A percentile compares a stretch with the other conserved stretches of the same genome.
phyloP scores from a whole-genome alignment of 1,139 yeast genomes.

The Suhomyces bribrorum region DNA sequence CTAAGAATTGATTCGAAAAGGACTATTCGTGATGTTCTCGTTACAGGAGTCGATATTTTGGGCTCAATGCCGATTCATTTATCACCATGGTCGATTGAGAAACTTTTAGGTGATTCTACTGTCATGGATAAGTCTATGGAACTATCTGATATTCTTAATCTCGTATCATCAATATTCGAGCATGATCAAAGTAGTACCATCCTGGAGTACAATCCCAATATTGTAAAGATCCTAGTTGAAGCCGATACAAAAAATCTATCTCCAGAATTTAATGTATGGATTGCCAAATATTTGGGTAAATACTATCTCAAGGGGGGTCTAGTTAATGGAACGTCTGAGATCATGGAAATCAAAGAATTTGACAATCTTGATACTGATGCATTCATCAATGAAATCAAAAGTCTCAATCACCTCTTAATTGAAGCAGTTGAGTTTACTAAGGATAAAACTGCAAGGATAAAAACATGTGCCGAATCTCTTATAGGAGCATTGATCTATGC shows the following conservation, averaged over 20 bases:
- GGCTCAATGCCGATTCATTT: conserved; percentile 7
- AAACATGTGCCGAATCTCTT: conserved; percentile 38
- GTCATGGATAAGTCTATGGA: conserved; percentile 3
- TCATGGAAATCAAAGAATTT: conserved; percentile 15
- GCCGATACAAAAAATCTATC: conserved; percentile 14
- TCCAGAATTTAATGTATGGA: conserved; percentile 37
- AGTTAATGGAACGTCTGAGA: conserved; percentile 11
- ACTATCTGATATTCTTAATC: conserved; percentile 11
- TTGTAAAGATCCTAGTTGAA: conserved; percentile 25
- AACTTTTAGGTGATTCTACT: conserved; percentile 16
- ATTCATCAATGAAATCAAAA: conserved; percentile 13
- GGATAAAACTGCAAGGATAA: conserved; percentile 19
- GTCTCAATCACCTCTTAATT: conserved; percentile 19
- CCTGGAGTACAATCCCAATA: conserved; percentile 11
- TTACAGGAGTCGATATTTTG: conserved; percentile 15
- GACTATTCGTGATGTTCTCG: conserved; percentile 16
- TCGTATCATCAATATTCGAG: conserved; percentile 24
- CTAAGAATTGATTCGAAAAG: conserved; percentile 4
- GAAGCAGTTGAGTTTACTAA: conserved; percentile 14
- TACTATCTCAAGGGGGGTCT: conserved; percentile 31
- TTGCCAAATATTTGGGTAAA: conserved; percentile 43
- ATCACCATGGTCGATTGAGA: conserved; percentile 18
- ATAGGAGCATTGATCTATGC: conserved; percentile 39
- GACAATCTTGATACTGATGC: conserved; percentile 8
- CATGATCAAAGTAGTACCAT: conserved; percentile 5